phyloP scores from a whole-genome alignment of 306 rosid species.

The Trichosanthes cucumerina region DNA sequence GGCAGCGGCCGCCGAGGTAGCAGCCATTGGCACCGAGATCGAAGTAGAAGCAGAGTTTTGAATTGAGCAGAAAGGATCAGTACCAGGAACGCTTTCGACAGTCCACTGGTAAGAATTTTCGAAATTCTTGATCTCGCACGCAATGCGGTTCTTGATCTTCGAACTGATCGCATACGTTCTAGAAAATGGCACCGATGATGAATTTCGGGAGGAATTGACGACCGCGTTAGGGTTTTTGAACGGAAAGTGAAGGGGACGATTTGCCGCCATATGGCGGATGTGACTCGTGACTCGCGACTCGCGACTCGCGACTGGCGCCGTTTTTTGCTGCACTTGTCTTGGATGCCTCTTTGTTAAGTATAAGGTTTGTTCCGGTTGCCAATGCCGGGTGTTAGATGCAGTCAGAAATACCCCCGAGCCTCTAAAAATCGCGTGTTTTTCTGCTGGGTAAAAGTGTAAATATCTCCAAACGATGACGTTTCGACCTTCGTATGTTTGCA shows the following conservation, averaged over 20 bases:
- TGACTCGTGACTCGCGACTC: too few relatives aligned
- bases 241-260: slow-evolving; percentile 27
- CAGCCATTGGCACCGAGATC: slow-evolving; percentile 33
- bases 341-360: neutral
- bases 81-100: slow-evolving; percentile 23
- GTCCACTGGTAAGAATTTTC: slow-evolving; percentile 38
- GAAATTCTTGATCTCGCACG: slow-evolving; percentile 55
- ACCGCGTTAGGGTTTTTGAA: slow-evolving; percentile 15
- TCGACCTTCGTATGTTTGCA: neutral
- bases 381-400: neutral
- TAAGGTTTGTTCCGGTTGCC: neutral
- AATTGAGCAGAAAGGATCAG: slow-evolving; percentile 25
- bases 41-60: slow-evolving; percentile 24
- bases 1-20: slow-evolving; percentile 13
- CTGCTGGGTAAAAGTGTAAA: neutral
- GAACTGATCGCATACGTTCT: neutral
- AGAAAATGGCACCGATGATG: slow-evolving; percentile 12
- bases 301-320: slow-evolving; percentile 6
- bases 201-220: slow-evolving; percentile 15
- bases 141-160: slow-evolving; percentile 13
- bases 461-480: neutral
- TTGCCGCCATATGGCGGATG: slow-evolving; percentile 60
- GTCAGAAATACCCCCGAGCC: neutral
- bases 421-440: neutral
- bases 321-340: neutral